Evolutionary conservation across 2,329 filamentous ascomycete species (phyloP).

Genomic region (Curvularia sp.): DNA sequence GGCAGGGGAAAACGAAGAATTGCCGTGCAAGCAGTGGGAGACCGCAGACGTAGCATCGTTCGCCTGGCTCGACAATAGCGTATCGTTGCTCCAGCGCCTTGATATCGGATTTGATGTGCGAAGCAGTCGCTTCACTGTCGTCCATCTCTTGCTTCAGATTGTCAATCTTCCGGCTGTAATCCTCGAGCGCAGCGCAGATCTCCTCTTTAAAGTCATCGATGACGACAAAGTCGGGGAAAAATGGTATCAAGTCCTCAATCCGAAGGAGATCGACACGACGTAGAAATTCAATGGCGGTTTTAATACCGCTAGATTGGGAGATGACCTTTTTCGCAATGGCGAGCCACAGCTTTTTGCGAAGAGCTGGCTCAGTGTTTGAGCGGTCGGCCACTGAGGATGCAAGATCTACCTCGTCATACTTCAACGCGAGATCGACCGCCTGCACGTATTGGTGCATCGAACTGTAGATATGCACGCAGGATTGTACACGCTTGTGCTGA

Average conservation of each 20-base stretch:
- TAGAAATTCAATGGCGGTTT: slow-evolving; percentile 84
- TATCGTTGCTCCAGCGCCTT: slow-evolving; percentile 85
- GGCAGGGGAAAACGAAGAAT: slow-evolving; percentile 98
- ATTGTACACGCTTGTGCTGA: slow-evolving; percentile 88
- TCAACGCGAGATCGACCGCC: slow-evolving; percentile 89
- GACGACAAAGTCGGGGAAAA: slow-evolving; percentile 98
- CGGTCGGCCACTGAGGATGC: slow-evolving; percentile 89
- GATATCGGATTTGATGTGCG: slow-evolving; percentile 90
- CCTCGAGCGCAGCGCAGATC: slow-evolving; percentile 91
- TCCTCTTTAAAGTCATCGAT: slow-evolving; percentile 99
- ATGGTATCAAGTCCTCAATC: slow-evolving; percentile 96
- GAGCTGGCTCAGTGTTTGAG: slow-evolving; percentile 75
- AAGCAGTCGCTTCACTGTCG: slow-evolving; percentile 84
- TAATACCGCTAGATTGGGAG: slow-evolving; percentile 83
- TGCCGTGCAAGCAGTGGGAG: slow-evolving; percentile 86
- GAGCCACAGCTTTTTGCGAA: slow-evolving; percentile 95
- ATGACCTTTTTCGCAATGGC: slow-evolving; percentile 95
- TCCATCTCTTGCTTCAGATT: slow-evolving; percentile 92
- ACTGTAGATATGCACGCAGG: slow-evolving; percentile 96
- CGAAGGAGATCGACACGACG: slow-evolving; percentile 88
- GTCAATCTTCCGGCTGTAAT: slow-evolving; percentile 92
- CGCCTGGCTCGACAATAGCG: slow-evolving; percentile 94
- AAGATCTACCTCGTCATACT: slow-evolving; percentile 87
- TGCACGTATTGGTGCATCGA: slow-evolving; percentile 94
- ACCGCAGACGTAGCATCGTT: slow-evolving; percentile 89